Percentiles rank a stretch among this genome's conserved stretches.
Evolutionary conservation across 495 filamentous ascomycete species (phyloP).

Genomic region (Venustampulla echinocandica): DNA sequence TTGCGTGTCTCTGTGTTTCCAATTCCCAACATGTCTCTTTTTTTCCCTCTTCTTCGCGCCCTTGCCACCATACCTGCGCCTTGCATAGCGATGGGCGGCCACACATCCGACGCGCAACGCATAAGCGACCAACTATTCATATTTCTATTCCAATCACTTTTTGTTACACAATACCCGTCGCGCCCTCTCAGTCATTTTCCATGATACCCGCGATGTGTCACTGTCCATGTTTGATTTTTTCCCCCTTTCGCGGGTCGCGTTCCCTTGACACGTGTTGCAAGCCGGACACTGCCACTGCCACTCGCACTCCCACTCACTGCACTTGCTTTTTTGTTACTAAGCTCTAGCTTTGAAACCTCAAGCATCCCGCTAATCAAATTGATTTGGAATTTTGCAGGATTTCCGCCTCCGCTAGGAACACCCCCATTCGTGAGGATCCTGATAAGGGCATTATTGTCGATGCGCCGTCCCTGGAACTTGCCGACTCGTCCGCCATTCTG

Average conservation of each 20-base stretch:
- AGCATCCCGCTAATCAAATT: neutral
- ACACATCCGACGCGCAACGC: constrained; percentile 8
- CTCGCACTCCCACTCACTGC: neutral
- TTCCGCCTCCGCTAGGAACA: constrained; percentile 1
- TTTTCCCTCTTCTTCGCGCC: constrained; percentile 2
- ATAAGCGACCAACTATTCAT: constrained; percentile 6
- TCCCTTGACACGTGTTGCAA: constrained; percentile 18
- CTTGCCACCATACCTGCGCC: constrained; percentile 13
- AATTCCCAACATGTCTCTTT: constrained; percentile 1
- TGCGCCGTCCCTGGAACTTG: constrained; percentile 5
- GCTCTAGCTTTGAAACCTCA: constrained; percentile 8
- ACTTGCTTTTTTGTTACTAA: constrained; percentile 13
- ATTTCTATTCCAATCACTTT: constrained; percentile 4
- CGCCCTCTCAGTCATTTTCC: neutral
- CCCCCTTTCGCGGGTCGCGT: neutral
- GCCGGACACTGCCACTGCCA: too few species aligned
- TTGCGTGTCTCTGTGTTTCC: neutral
- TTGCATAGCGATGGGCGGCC: constrained; percentile 13
- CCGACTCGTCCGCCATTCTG: constrained; percentile 8
- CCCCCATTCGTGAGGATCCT: constrained; percentile 4
- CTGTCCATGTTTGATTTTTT: constrained; percentile 2
- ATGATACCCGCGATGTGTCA: neutral
- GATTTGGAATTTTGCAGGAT: neutral
- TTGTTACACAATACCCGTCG: constrained; percentile 10
- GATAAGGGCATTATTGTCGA: constrained; percentile 20